phyloP scores from a whole-genome alignment of 2,329 filamentous ascomycete genomes.

The Botrytis medusae region DNA sequence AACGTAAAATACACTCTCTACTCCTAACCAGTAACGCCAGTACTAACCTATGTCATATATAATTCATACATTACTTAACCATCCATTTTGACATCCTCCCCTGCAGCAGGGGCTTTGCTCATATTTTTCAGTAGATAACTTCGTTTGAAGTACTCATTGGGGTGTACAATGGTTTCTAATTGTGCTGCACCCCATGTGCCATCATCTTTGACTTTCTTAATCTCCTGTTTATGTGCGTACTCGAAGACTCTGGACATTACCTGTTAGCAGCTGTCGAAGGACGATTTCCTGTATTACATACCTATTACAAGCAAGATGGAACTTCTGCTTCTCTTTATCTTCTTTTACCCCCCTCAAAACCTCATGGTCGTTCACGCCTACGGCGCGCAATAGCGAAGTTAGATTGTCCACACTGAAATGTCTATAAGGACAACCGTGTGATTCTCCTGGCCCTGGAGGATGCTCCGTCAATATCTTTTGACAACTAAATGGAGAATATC shows the following conservation, averaged over 20 bases:
- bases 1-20: background rate
- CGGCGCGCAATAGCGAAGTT: constrained; percentile 68
- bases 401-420: constrained; percentile 91
- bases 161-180: constrained; percentile 93
- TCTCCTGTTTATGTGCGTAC: constrained; percentile 73
- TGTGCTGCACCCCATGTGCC: constrained; percentile 70
- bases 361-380: constrained; percentile 75
- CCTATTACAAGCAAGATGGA: constrained; percentile 94
- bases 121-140: constrained; percentile 87
- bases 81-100: constrained; percentile 20
- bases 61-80: constrained; percentile 15
- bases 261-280: constrained; percentile 10
- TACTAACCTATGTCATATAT: constrained; percentile 13
- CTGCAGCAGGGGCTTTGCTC: constrained; percentile 38
- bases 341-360: constrained; percentile 80
- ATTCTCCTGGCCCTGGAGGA: constrained; percentile 80
- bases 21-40: background rate
- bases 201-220: constrained; percentile 75
- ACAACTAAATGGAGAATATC: constrained; percentile 89
- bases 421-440: constrained; percentile 94
- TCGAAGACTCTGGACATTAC: constrained; percentile 73
- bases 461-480: constrained; percentile 93
- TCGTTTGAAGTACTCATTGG: constrained; percentile 96
- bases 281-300: constrained; percentile 41
- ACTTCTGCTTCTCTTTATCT: constrained; percentile 85